Evolutionary conservation across 345 rosid species (phyloP).

Genomic region (Eucalyptus camaldulensis): DNA sequence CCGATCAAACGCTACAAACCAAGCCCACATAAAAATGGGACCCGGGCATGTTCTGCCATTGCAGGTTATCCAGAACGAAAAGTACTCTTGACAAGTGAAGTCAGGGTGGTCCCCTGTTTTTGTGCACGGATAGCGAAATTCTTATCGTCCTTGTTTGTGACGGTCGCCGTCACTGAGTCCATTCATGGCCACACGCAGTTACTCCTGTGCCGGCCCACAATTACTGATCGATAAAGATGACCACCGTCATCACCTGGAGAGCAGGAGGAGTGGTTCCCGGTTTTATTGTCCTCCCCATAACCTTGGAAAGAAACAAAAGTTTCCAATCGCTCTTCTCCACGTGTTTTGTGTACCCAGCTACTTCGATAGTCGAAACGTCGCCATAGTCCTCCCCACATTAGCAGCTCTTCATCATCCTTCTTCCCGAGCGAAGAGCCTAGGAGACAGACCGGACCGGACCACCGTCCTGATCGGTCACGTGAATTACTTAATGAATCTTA

Average conservation of each 20-base stretch:
- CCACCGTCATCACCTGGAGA: neutral
- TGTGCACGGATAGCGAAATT: neutral
- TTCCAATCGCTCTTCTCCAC: neutral
- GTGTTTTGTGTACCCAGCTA: neutral
- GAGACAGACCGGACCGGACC: neutral
- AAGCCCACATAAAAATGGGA: neutral
- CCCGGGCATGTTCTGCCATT: neutral
- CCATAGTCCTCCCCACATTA: neutral
- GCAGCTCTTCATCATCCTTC: neutral
- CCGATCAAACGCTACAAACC: neutral
- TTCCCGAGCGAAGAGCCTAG: neutral
- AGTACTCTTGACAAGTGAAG: neutral
- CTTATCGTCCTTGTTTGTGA: neutral
- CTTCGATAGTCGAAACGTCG: neutral
- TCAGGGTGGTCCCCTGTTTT: neutral
- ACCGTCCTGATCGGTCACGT: neutral
- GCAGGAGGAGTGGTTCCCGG: neutral
- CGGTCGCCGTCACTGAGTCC: neutral
- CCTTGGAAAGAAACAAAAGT: neutral
- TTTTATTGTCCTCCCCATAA: neutral
- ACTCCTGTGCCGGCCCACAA: neutral
- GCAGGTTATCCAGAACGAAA: neutral
- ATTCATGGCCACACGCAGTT: neutral
- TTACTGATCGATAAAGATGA: neutral
- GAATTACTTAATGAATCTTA: too few relatives aligned